Evolutionary conservation across 179 eudicot species (phyloP).

Genomic region (Vitellaria paradoxa): DNA sequence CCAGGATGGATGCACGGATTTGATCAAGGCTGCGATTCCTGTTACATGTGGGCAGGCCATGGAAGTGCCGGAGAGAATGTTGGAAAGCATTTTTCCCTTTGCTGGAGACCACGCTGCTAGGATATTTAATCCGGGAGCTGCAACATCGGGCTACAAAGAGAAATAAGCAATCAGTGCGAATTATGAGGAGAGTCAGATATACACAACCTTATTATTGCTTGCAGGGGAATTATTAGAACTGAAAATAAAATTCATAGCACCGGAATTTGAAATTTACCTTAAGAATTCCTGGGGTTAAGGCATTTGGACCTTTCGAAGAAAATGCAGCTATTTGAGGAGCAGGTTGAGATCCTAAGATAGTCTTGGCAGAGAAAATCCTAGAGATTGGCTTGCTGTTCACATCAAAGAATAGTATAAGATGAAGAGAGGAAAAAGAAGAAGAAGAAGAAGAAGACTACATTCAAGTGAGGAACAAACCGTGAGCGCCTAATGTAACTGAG

Average conservation of each 20-base stretch:
- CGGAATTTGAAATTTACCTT: conserved; percentile 30
- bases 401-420: background rate
- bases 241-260: background rate
- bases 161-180: conserved; percentile 7
- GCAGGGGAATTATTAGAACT: background rate
- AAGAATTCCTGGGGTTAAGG: conserved; percentile 43
- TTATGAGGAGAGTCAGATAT: no score
- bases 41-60: conserved; percentile 96
- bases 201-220: no score
- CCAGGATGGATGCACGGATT: conserved; percentile 73
- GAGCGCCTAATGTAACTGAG: conserved; percentile 32
- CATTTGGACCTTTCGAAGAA: conserved; percentile 51
- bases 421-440: no score
- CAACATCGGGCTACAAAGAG: conserved; percentile 66
- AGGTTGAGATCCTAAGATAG: conserved; percentile 40
- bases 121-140: conserved; percentile 87
- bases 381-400: conserved; percentile 32
- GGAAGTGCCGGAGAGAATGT: conserved; percentile 80
- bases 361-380: conserved; percentile 39
- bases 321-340: conserved; percentile 48
- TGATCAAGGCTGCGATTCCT: conserved; percentile 80
- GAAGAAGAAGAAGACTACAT: background rate
- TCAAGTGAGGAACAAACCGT: conserved; percentile 24
- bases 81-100: conserved; percentile 34
- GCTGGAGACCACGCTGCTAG: conserved; percentile 81